Evolutionary conservation across 345 rosid species (phyloP), one percentile per base, ranked within the genome.

Genomic region (Fremontodendron californicum): DNA sequence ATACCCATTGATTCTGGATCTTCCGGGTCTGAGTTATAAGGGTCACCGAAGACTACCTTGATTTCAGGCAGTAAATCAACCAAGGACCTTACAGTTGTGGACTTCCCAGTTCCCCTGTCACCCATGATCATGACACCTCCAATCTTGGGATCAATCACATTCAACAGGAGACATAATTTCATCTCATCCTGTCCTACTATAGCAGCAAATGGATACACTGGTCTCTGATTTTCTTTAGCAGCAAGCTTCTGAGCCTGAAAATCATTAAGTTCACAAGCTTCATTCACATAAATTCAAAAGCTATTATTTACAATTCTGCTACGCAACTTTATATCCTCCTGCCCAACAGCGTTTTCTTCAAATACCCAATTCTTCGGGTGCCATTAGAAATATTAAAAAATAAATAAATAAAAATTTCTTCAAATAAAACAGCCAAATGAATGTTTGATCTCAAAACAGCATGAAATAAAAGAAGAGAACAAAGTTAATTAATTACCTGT

Each of bases 91-190:
- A 96, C 99, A 0, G 97, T 80, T 9, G 98, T 94, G 58, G 97
- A 93, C 84, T 94, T 92, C 48, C 98, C 96, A 0, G 97, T 92
- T 74, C 98, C 98, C 81, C 98, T 90, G 79, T 94, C 97, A 37
- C 96, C 98, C 98, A 94, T 94, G 55, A 94, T 92, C 97, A 94
- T 92, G 65, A 94, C 97, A 61, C 96, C 98, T 13, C 98, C 97
- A 77, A 93, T 93, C 91, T 92, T 92, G 35, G 98, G 98, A 83
- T 96, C 99, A 35, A 93, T 96, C 79, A 96, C 99, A 76, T 93
- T 92, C 45, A 94, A 79, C 75, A 96, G 55, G 76, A 96, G 98
- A 80, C 99, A 96, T 10, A 94, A 78, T 78, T 93, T 94, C 98
- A 94, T 93, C 91, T 94, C 98, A 74, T 94, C 98, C 81, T 94